phyloP scores from a whole-genome alignment of 768 basidiomycete genomes.

The Phanerochaete carnosa region DNA sequence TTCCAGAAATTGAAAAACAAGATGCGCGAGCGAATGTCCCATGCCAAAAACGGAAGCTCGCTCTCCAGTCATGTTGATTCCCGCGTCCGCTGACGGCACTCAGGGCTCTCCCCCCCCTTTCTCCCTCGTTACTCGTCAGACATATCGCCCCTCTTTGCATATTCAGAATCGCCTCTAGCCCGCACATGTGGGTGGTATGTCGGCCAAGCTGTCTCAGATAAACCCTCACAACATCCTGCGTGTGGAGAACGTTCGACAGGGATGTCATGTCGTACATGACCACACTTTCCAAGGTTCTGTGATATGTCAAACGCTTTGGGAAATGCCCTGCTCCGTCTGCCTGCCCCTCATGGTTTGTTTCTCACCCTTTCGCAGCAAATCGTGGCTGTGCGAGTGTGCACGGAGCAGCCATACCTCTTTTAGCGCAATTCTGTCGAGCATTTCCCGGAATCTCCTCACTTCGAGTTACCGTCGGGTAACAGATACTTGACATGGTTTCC shows the following conservation, averaged over 20 bases:
- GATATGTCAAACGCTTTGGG: slow-evolving; percentile 15
- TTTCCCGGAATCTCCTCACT: slow-evolving; percentile 5
- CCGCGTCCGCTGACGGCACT: slow-evolving; percentile 10
- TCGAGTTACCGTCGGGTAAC: slow-evolving; percentile 3
- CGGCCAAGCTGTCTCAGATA: too few species aligned
- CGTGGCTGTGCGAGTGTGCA: slow-evolving; percentile 1
- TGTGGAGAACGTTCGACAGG: neutral
- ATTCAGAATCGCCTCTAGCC: neutral
- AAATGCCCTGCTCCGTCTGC: slow-evolving; percentile 9
- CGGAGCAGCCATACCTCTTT: slow-evolving; percentile 14
- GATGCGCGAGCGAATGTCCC: slow-evolving; percentile 18
- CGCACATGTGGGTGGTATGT: too few species aligned
- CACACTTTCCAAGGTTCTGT: slow-evolving; percentile 10
- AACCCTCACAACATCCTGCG: neutral
- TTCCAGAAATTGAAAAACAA: slow-evolving; percentile 28
- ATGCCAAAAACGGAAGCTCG: slow-evolving; percentile 13
- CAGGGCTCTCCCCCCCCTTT: slow-evolving; percentile 6
- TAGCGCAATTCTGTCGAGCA: slow-evolving; percentile 15
- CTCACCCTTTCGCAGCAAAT: slow-evolving; percentile 9
- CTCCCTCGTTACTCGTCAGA: neutral
- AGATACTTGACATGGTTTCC: slow-evolving; percentile 1
- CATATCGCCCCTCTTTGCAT: neutral
- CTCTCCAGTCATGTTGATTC: slow-evolving; percentile 4
- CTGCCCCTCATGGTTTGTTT: slow-evolving; percentile 6
- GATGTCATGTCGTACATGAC: neutral